Conservation (phyloP, 371 early-diverging fungal species). For the Fennellomyces sp. region DNA sequence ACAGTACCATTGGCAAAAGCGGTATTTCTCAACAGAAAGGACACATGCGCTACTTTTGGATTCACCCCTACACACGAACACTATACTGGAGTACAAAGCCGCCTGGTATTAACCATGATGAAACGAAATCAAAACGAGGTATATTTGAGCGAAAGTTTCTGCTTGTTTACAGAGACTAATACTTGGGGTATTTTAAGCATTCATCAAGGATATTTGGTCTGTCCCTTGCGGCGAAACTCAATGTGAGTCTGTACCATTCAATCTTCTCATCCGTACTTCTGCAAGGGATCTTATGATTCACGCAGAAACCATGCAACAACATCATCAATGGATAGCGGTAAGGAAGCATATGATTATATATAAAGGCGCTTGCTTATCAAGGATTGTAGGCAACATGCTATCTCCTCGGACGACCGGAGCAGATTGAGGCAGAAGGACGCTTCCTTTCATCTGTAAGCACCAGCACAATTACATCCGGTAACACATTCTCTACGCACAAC, state of each 20-base stretch:
- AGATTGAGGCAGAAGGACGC: not conserved
- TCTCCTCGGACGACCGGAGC: not conserved
- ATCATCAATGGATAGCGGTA: constrained; percentile 68
- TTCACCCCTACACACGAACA: constrained; percentile 83
- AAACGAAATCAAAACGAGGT: constrained; percentile 60
- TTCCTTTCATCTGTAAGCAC: not conserved
- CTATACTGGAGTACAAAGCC: constrained; percentile 78
- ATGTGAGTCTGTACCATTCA: constrained; percentile 47
- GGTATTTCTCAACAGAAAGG: constrained; percentile 65
- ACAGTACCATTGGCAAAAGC: constrained; percentile 42
- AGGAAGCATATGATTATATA: not conserved
- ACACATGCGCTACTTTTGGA: constrained; percentile 81
- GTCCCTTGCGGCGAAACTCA: constrained; percentile 41
- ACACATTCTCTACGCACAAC: not conserved
- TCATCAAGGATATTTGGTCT: constrained; percentile 59
- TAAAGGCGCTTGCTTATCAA: not conserved
- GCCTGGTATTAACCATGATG: constrained; percentile 62
- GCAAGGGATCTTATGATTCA: constrained; percentile 72
- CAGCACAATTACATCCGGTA: not conserved
- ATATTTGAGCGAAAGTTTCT: constrained; percentile 10
- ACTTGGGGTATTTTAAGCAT: constrained; percentile 42
- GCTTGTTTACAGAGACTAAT: not conserved
- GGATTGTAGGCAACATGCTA: not conserved
- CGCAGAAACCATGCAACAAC: constrained; percentile 66
- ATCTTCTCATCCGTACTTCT: constrained; percentile 67